A percentile compares a stretch with the other conserved stretches of the same genome.
Conservation (phyloP, 1,139 yeast genomes). For the Suhomyces ambrosiae region DNA sequence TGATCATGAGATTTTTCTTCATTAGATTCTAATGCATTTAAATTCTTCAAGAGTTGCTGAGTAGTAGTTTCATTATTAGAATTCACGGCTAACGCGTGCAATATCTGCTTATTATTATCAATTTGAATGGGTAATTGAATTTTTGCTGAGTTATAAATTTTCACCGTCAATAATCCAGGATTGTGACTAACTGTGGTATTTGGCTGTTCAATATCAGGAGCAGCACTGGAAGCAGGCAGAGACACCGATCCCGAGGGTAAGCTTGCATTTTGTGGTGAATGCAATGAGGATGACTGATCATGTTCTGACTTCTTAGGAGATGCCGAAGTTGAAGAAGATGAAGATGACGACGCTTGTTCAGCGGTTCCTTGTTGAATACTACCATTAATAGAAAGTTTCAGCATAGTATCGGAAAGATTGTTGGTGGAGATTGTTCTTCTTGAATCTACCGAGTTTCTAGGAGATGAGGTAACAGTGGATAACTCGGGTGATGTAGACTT, state of each 20-base stretch:
- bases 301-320: constrained; percentile 8
- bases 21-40: constrained; percentile 27
- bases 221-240: constrained; percentile 7
- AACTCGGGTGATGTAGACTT: constrained; percentile 22
- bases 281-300: constrained; percentile 1
- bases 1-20: constrained; percentile 12
- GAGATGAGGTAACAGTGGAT: constrained; percentile 16
- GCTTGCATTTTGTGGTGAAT: constrained; percentile 1
- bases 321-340: constrained; percentile 13
- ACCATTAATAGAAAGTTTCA: constrained; percentile 28
- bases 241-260: too few species aligned
- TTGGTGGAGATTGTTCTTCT: constrained; percentile 28
- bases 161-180: constrained; percentile 74
- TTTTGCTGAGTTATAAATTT: constrained; percentile 63
- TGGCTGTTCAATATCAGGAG: constrained; percentile 12
- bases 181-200: constrained; percentile 17
- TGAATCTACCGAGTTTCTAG: constrained; percentile 31
- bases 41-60: constrained; percentile 36
- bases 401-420: constrained; percentile 30
- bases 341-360: constrained; percentile 12
- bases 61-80: constrained; percentile 45
- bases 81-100: constrained; percentile 53
- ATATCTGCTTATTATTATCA: constrained; percentile 53
- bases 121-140: constrained; percentile 64
- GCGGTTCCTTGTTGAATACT: constrained; percentile 2